Evolutionary conservation across 176 grass and related monocot genomes (phyloP).

Genomic region (Carex parvula): DNA sequence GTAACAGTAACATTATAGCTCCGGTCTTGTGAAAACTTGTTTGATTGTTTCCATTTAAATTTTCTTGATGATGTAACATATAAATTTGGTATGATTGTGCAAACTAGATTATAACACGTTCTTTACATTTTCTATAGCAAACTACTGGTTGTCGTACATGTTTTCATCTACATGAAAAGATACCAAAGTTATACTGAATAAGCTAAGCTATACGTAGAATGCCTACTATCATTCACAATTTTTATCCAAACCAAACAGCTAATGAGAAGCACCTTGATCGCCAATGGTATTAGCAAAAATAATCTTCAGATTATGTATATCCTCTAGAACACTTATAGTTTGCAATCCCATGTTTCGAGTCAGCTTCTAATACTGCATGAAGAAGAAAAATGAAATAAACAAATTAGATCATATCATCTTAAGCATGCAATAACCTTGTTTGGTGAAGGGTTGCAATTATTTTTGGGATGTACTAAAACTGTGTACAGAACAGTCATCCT

Average conservation of each 20-base stretch:
- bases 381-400: conserved; percentile 12
- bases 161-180: conserved; percentile 2
- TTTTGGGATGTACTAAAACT: neutral
- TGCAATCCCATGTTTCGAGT: conserved; percentile 37
- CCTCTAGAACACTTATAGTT: conserved; percentile 58
- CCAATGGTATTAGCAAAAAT: conserved; percentile 44
- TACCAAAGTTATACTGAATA: neutral
- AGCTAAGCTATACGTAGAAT: too few relatives aligned
- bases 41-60: too few relatives aligned
- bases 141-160: neutral
- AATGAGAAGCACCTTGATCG: conserved; percentile 23
- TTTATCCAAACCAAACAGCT: neutral
- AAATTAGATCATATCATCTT: neutral
- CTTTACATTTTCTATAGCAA: neutral
- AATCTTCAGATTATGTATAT: conserved; percentile 64
- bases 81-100: neutral
- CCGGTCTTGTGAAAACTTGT: too few relatives aligned
- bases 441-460: neutral
- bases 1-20: too few relatives aligned
- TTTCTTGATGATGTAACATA: too few relatives aligned
- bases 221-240: too few relatives aligned
- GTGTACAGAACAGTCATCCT: too few relatives aligned
- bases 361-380: conserved; percentile 70
- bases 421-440: neutral
- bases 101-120: neutral